Evolutionary conservation across 371 early-diverging fungal genomes (phyloP).

Genomic region (Lichtheimia corymbifera): DNA sequence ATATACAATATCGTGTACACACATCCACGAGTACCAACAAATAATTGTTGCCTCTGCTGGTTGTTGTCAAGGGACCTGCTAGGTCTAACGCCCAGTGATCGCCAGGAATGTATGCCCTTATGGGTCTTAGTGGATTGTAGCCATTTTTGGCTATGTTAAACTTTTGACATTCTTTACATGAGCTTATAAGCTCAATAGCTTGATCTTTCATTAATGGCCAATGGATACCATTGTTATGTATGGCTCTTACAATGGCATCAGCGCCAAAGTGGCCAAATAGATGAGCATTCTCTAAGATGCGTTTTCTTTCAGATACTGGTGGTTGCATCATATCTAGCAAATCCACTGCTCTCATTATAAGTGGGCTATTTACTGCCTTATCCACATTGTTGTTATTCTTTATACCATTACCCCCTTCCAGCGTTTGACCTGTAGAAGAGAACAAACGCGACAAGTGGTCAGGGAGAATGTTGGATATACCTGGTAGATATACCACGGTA

Average conservation of each 20-base stretch:
- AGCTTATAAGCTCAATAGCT: too few species aligned
- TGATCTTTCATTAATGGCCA: too few species aligned
- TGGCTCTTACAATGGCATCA: too few species aligned
- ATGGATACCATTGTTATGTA: too few species aligned
- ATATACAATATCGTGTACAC: neutral
- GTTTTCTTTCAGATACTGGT: too few species aligned
- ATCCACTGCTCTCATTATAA: constrained; percentile 13
- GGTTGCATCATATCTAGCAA: neutral
- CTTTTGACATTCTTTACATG: too few species aligned
- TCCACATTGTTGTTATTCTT: constrained; percentile 16
- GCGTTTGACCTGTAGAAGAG: constrained; percentile 3
- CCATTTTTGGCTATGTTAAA: neutral
- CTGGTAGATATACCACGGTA: constrained; percentile 21
- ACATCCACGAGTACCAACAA: constrained; percentile 9
- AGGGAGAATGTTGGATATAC: constrained; percentile 20
- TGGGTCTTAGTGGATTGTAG: constrained; percentile 17
- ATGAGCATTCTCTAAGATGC: too few species aligned
- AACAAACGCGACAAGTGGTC: constrained; percentile 22
- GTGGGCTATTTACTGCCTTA: constrained; percentile 2
- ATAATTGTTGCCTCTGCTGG: constrained; percentile 3
- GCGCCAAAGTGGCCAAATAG: too few species aligned
- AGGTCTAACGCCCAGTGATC: constrained; percentile 17
- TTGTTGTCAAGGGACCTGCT: neutral
- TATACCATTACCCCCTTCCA: constrained; percentile 18
- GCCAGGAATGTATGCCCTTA: constrained; percentile 13